phyloP scores from a whole-genome alignment of 2,329 filamentous ascomycete species.

The Lachnellula cervina region DNA sequence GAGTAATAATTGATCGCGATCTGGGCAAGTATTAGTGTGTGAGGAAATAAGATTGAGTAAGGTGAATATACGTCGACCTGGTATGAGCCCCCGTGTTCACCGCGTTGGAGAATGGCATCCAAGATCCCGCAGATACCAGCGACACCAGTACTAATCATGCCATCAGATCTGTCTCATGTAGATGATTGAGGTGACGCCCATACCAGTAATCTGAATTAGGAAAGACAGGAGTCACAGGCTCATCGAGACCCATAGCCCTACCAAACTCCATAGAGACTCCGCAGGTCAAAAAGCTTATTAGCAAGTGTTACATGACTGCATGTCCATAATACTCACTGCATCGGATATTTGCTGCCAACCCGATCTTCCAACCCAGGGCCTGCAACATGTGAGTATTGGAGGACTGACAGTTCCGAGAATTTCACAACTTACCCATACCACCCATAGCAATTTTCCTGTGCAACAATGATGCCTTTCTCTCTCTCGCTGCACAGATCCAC shows the following conservation, averaged over 20 bases:
- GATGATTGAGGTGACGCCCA: neutral
- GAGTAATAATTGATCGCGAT: constrained; percentile 40
- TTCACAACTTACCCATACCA: constrained; percentile 33
- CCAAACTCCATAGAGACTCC: constrained; percentile 45
- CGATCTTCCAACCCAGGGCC: constrained; percentile 38
- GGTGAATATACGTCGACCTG: constrained; percentile 32
- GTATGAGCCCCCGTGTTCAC: constrained; percentile 37
- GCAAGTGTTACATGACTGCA: too few relatives aligned
- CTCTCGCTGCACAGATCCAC: constrained; percentile 36
- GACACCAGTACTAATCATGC: constrained; percentile 34
- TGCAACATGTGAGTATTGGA: too few relatives aligned
- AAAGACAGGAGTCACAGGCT: constrained; percentile 41
- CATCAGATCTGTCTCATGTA: neutral
- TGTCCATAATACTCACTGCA: constrained; percentile 5
- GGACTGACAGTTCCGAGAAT: too few relatives aligned
- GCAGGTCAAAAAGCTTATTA: constrained; percentile 14
- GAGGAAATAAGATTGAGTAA: neutral
- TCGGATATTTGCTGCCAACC: constrained; percentile 47
- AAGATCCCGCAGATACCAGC: constrained; percentile 38
- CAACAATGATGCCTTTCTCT: constrained; percentile 42
- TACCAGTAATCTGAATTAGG: constrained; percentile 40
- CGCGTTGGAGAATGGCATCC: constrained; percentile 37
- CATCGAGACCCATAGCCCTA: constrained; percentile 41
- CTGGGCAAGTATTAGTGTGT: neutral
- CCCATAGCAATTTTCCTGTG: constrained; percentile 48